A percentile compares a stretch with the other conserved stretches of the same genome.
Evolutionary conservation across 225 moss, liverwort and hornwort genomes (phyloP).

Genomic region (Sphagnum tenellum): DNA sequence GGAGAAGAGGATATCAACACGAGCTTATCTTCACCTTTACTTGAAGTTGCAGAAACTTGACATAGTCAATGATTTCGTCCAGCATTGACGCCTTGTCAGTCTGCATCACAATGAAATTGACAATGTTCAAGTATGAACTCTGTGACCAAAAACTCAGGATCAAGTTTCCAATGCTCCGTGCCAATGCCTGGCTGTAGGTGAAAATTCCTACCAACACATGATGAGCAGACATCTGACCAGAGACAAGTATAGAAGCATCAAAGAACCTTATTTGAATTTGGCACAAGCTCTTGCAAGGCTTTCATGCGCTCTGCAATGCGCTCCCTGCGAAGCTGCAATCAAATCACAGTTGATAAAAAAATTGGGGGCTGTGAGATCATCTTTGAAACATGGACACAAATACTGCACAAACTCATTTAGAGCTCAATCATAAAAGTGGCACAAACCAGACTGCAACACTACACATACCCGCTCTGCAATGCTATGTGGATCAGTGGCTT

Average conservation of each 20-base stretch:
- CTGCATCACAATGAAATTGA: constrained; percentile 20
- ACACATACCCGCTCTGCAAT: constrained; percentile 90
- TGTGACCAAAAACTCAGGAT: background rate
- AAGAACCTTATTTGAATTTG: constrained; percentile 87
- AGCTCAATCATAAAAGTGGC: constrained; percentile 8
- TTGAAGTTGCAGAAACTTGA: constrained; percentile 96
- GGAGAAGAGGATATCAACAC: background rate
- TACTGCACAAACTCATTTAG: background rate
- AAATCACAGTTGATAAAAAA: background rate
- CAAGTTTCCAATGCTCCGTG: background rate
- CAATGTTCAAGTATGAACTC: too few species aligned
- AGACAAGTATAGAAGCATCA: background rate
- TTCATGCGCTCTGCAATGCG: constrained; percentile 99
- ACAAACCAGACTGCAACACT: constrained; percentile 6
- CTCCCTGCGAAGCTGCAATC: constrained; percentile 77
- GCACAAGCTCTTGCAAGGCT: constrained; percentile 94
- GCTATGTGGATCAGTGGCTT: constrained; percentile 99
- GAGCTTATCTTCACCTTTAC: constrained; percentile 62
- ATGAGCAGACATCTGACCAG: background rate
- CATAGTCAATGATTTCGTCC: constrained; percentile 97
- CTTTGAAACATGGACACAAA: background rate
- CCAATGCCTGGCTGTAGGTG: background rate
- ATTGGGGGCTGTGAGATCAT: background rate
- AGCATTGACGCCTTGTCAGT: constrained; percentile 97
- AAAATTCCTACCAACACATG: too few species aligned